These are phyloP conservation scores for Alternaria sp. DNA, from an alignment of 2,329 filamentous ascomycete species.

Conservation along the genomic window DNA sequence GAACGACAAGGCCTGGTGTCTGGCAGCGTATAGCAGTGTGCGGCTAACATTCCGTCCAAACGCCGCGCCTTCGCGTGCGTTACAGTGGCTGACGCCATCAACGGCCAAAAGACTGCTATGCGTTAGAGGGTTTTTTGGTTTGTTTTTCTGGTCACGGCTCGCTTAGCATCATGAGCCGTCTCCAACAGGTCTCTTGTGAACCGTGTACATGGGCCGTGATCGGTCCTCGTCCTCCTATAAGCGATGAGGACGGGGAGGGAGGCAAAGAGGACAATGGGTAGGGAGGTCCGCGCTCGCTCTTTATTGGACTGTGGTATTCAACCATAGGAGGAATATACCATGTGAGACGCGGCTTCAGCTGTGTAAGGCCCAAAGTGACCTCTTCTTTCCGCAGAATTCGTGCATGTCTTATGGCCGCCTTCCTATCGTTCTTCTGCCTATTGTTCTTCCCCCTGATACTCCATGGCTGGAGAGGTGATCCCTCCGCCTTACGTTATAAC, in stretches of 20 bases:
- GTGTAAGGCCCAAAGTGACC: slow-evolving; percentile 6
- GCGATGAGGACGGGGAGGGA: slow-evolving; percentile 3
- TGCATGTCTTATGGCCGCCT: slow-evolving; percentile 9
- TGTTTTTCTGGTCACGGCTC: background rate
- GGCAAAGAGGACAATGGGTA: background rate
- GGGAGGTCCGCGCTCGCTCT: slow-evolving; percentile 8
- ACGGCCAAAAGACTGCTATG: slow-evolving; percentile 6
- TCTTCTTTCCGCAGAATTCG: background rate
- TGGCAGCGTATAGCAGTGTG: slow-evolving; percentile 5
- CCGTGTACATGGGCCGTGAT: slow-evolving; percentile 1
- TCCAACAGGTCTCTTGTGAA: slow-evolving; percentile 1
- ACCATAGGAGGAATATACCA: slow-evolving; percentile 1
- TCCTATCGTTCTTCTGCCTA: slow-evolving; percentile 3
- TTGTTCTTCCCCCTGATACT: slow-evolving; percentile 9
- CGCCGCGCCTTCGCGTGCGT: slow-evolving; percentile 4
- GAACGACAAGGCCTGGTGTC: background rate
- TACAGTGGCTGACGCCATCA: slow-evolving; percentile 6
- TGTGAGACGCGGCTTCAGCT: slow-evolving; percentile 8
- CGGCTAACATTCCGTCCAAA: slow-evolving; percentile 1
- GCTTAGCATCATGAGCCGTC: slow-evolving; percentile 7
- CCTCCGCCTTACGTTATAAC: slow-evolving; percentile 45
- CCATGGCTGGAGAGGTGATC: slow-evolving; percentile 35
- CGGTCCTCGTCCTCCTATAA: slow-evolving; percentile 6
- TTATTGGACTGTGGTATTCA: background rate
- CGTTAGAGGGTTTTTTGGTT: slow-evolving; percentile 2